A percentile compares a stretch with the other conserved stretches of the same genome.
Conservation (phyloP, 441 rosid species). For the Adansonia gregorii region DNA sequence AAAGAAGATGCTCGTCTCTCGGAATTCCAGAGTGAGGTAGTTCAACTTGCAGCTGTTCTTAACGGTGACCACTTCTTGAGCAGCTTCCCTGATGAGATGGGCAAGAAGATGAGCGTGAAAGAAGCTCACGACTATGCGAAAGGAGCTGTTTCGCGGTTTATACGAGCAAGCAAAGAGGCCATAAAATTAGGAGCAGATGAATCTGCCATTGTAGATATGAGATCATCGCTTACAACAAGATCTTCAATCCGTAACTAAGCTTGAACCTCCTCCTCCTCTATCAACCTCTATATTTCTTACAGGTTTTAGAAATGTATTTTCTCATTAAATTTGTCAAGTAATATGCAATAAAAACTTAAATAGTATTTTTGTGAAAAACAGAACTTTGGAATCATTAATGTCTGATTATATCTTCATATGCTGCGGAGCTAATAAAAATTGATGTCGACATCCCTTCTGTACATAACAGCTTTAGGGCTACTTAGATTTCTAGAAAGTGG, state of each 20-base stretch:
- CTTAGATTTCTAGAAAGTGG: not conserved
- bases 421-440: not conserved
- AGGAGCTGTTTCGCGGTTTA: conserved; percentile 73
- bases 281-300: not conserved
- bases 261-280: not conserved
- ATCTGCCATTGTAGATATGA: conserved; percentile 92
- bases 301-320: conserved; percentile 16
- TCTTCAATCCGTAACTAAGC: conserved; percentile 40
- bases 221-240: conserved; percentile 84
- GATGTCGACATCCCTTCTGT: not conserved
- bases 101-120: conserved; percentile 78
- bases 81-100: conserved; percentile 74
- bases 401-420: not conserved
- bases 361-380: not conserved
- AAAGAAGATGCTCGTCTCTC: conserved; percentile 66
- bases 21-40: conserved; percentile 80
- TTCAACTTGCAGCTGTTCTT: conserved; percentile 89
- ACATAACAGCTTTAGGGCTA: not conserved
- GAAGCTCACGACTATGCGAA: conserved; percentile 74
- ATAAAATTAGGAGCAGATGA: conserved; percentile 74
- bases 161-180: conserved; percentile 92
- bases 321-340: conserved; percentile 14
- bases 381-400: not conserved
- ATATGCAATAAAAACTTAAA: conserved; percentile 10
- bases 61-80: conserved; percentile 84